Conservation (phyloP, 2,329 filamentous ascomycete genomes). For the Sarocladium oryzae region DNA sequence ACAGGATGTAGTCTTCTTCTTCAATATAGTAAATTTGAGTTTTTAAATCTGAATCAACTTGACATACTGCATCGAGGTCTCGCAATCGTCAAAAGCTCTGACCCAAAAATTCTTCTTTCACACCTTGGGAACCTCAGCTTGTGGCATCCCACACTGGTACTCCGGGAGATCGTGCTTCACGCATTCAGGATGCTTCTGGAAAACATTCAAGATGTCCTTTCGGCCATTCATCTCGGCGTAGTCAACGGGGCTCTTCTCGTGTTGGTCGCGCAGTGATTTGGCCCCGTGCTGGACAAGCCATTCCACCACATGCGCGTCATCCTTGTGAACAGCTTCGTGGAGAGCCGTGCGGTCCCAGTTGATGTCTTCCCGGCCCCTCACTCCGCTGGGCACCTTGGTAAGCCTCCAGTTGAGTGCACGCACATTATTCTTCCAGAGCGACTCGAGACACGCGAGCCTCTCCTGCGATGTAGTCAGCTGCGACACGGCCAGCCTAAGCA, state of each 20-base stretch:
- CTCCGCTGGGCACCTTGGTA: not conserved
- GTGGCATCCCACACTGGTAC: too few species aligned
- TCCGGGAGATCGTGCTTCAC: too few species aligned
- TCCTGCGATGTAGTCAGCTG: not conserved
- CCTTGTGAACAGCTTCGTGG: not conserved
- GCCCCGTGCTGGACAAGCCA: not conserved
- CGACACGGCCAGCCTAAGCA: not conserved
- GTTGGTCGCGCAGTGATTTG: not conserved
- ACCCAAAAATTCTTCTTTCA: too few species aligned
- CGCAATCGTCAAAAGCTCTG: too few species aligned
- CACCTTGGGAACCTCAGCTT: too few species aligned
- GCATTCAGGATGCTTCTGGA: too few species aligned
- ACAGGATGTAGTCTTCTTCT: too few species aligned
- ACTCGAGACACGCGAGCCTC: not conserved
- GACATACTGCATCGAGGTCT: too few species aligned
- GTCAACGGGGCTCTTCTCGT: not conserved
- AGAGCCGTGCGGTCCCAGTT: not conserved
- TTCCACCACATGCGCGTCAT: not conserved
- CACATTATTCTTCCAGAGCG: not conserved
- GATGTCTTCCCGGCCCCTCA: not conserved
- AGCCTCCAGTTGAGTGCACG: not conserved
- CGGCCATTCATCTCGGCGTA: too few species aligned
- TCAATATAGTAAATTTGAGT: too few species aligned
- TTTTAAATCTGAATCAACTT: too few species aligned
- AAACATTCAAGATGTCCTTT: too few species aligned